Percentiles rank a stretch among this genome's conserved stretches.
Conservation (phyloP, 108 stramenopile species). For the Cyclotella distinguenda region DNA sequence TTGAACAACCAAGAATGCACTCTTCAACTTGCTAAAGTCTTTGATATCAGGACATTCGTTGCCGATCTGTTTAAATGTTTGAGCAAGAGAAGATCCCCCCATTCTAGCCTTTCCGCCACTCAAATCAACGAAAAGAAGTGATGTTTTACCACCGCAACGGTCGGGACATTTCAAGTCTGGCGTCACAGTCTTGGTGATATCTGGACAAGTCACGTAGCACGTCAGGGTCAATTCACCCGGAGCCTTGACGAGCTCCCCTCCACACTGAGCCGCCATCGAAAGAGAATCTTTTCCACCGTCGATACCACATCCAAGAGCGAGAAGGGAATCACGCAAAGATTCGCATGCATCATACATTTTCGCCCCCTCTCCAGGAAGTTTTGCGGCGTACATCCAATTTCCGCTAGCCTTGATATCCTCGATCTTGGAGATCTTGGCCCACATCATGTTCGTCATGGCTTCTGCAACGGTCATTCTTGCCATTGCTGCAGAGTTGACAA, state of each 20-base stretch:
- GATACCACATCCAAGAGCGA: conserved; percentile 90
- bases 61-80: conserved; percentile 93
- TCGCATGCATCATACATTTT: conserved; percentile 98
- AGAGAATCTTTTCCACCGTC: conserved; percentile 99
- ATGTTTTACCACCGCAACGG: conserved; percentile 50
- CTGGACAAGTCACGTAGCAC: conserved; percentile 93
- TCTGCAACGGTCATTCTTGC: conserved; percentile 97
- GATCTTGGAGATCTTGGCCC: conserved; percentile 92
- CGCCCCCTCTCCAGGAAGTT: conserved; percentile 96
- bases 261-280: conserved; percentile 97
- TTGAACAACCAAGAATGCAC: conserved; percentile 90
- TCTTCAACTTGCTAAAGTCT: conserved; percentile 80
- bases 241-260: conserved; percentile 94
- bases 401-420: conserved; percentile 95
- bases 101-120: conserved; percentile 82
- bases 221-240: conserved; percentile 97
- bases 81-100: conserved; percentile 95
- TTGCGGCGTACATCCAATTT: conserved; percentile 99
- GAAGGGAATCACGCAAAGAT: conserved; percentile 88
- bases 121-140: conserved; percentile 88
- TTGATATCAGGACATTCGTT: conserved; percentile 91
- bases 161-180: conserved; percentile 91
- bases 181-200: conserved; percentile 93
- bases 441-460: conserved; percentile 98
- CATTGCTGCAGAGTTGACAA: conserved; percentile 92